A percentile compares a stretch with the other conserved stretches of the same genome.
Conservation (phyloP, 2,329 filamentous ascomycete genomes). For the Pyrenophora tritici-repentis region DNA sequence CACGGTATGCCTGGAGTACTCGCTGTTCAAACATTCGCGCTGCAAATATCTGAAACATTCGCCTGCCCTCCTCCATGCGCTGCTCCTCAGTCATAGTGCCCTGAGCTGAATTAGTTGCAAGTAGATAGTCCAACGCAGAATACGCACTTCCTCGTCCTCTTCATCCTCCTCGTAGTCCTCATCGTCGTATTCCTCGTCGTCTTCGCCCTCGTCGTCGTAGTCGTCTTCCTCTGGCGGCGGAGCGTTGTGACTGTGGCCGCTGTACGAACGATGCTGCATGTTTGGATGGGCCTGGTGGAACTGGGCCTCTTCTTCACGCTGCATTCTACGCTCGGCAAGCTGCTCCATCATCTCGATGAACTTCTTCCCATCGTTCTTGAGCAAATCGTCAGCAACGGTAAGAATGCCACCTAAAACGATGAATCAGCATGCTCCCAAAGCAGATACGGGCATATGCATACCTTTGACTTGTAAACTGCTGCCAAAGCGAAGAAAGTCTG, state of each 20-base stretch:
- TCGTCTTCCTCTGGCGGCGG: constrained; percentile 76
- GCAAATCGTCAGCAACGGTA: constrained; percentile 95
- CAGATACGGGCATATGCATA: constrained; percentile 42
- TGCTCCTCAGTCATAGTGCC: constrained; percentile 97
- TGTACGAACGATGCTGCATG: constrained; percentile 53
- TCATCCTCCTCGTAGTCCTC: constrained; percentile 57
- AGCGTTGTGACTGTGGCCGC: constrained; percentile 66
- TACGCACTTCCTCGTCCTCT: constrained; percentile 44
- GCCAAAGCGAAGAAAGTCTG: constrained; percentile 96
- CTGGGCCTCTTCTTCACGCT: constrained; percentile 88
- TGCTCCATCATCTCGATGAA: constrained; percentile 99
- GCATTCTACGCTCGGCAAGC: constrained; percentile 94
- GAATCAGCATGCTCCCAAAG: constrained; percentile 29
- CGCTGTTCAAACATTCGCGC: constrained; percentile 99
- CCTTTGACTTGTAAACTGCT: constrained; percentile 95
- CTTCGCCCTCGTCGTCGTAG: constrained; percentile 71
- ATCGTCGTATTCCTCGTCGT: constrained; percentile 64
- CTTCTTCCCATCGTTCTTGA: constrained; percentile 98
- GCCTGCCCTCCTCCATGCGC: constrained; percentile 95
- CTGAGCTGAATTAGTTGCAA: constrained; percentile 57
- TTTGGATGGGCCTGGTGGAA: constrained; percentile 62
- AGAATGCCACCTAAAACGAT: constrained; percentile 80
- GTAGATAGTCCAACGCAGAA: constrained; percentile 12
- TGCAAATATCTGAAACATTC: constrained; percentile 99
- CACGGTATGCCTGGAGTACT: constrained; percentile 94